Evolutionary conservation across 148 eudicot genomes (phyloP).

Genomic region (Fagopyrum tataricum): DNA sequence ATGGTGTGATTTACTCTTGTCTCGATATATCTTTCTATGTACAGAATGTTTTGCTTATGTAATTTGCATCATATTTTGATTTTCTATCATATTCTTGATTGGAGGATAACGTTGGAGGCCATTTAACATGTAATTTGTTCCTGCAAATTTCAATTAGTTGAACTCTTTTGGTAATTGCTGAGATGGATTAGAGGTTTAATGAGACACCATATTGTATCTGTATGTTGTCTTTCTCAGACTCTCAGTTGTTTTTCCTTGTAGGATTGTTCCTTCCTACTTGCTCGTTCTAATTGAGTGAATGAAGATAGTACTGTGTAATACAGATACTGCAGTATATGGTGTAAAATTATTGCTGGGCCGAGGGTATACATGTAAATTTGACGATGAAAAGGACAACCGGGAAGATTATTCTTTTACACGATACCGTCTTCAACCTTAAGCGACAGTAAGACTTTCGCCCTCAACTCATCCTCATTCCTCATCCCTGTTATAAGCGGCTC

Average conservation of each 20-base stretch:
- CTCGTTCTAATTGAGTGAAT: neutral
- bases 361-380: too few species aligned
- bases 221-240: conserved; percentile 14
- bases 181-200: conserved; percentile 1
- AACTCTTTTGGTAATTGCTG: neutral
- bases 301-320: too few species aligned
- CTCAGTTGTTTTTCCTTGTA: conserved; percentile 30
- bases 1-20: conserved; percentile 48
- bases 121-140: neutral
- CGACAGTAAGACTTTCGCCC: too few species aligned
- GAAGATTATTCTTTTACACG: too few species aligned
- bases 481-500: too few species aligned
- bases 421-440: too few species aligned
- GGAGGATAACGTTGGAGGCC: neutral
- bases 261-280: conserved; percentile 79
- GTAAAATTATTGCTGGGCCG: too few species aligned
- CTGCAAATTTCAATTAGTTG: neutral
- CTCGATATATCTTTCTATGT: neutral
- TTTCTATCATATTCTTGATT: neutral
- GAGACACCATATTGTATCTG: neutral
- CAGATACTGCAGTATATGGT: too few species aligned
- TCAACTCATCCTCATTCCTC: too few species aligned
- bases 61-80: neutral
- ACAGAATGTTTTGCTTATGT: neutral
- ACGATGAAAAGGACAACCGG: too few species aligned